Conservation (phyloP, 1,139 yeast species). For the Citeromyces hawaiiensis region DNA sequence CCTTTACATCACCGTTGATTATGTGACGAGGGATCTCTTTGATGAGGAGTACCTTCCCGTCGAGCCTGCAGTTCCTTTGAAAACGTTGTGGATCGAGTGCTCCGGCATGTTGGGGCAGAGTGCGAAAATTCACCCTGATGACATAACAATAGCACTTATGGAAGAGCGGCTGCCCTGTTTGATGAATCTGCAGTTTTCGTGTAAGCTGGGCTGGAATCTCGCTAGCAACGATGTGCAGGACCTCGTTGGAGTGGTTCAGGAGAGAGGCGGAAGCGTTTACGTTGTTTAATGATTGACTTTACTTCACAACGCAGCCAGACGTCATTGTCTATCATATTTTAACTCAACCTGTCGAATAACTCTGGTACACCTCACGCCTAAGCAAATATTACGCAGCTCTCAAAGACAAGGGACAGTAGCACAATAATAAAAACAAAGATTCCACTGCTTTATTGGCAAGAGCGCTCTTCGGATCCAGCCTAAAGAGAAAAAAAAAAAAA, state of each 20-base stretch:
- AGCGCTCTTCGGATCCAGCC: no score
- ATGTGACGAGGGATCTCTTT: conserved; percentile 54
- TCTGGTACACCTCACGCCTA: no score
- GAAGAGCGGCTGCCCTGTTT: conserved; percentile 67
- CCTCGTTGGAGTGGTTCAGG: conserved; percentile 26
- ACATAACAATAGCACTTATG: conserved; percentile 69
- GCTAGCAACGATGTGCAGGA: conserved; percentile 56
- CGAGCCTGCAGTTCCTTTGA: conserved; percentile 41
- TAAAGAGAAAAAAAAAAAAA: no score
- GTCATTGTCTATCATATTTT: no score
- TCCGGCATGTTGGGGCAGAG: conserved; percentile 85
- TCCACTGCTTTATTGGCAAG: no score
- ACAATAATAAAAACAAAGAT: no score
- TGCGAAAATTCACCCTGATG: conserved; percentile 75
- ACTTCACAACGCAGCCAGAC: no score
- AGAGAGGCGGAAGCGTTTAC: conserved; percentile 13
- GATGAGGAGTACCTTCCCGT: conserved; percentile 41
- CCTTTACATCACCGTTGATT: conserved; percentile 69
- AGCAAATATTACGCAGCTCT: no score
- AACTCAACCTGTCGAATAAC: no score
- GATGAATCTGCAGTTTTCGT: conserved; percentile 50
- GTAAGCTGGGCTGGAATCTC: conserved; percentile 83
- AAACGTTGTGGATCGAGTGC: conserved; percentile 58
- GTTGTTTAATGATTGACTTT: conserved; percentile 3
- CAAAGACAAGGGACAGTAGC: no score